A percentile compares a stretch with the other conserved stretches of the same genome.
Evolutionary conservation across 2,329 filamentous ascomycete species (phyloP).

Genomic region (Lachnellula cervina): DNA sequence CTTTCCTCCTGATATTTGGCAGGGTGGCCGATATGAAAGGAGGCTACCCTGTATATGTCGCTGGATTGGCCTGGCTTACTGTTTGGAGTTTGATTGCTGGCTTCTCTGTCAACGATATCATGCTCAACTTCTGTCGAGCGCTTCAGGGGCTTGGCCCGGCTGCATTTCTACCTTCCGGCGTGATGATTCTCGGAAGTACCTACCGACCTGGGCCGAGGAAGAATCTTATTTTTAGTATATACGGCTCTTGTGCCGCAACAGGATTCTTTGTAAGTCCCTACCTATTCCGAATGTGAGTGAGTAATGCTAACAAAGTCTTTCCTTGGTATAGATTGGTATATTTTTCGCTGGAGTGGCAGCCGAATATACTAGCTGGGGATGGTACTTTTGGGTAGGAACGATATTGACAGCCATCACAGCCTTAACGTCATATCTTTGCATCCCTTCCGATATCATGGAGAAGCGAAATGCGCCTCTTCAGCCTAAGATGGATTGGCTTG

Average conservation of each 20-base stretch:
- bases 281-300: not conserved
- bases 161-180: conserved; percentile 63
- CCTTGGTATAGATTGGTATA: conserved; percentile 42
- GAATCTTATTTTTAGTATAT: conserved; percentile 56
- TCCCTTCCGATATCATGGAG: conserved; percentile 44
- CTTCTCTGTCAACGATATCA: conserved; percentile 61
- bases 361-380: conserved; percentile 56
- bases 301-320: not conserved
- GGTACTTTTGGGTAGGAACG: conserved; percentile 65
- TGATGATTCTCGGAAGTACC: conserved; percentile 59
- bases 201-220: conserved; percentile 66
- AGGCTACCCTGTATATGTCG: conserved; percentile 55
- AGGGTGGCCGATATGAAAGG: conserved; percentile 59
- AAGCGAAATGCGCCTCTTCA: conserved; percentile 28
- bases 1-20: conserved; percentile 59
- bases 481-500: conserved; percentile 66
- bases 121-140: conserved; percentile 70
- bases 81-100: conserved; percentile 66
- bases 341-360: conserved; percentile 58
- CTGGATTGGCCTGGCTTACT: conserved; percentile 58
- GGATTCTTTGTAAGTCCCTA: conserved; percentile 43
- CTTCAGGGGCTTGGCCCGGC: conserved; percentile 70
- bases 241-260: conserved; percentile 50
- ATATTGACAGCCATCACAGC: conserved; percentile 45
- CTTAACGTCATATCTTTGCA: conserved; percentile 41